Conservation (phyloP, 73 alveolate species). For the Breviolum minutum region DNA sequence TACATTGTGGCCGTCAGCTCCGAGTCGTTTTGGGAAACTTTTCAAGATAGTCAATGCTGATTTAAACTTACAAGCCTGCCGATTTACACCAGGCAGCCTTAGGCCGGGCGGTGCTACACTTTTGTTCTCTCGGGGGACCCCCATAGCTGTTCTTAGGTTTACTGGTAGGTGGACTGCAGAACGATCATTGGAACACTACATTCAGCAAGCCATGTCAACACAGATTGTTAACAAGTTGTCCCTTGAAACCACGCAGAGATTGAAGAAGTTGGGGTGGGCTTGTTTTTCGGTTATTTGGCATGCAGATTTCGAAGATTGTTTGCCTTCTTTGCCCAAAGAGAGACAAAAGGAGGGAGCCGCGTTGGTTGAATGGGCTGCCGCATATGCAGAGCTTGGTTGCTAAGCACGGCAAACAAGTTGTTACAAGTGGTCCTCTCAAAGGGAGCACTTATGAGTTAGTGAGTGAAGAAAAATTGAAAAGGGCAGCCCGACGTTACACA, state of each 20-base stretch:
- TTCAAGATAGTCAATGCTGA: not conserved
- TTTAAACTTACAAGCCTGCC: not conserved
- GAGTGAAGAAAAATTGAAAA: not conserved
- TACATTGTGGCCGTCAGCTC: not conserved
- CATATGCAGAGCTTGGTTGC: not conserved
- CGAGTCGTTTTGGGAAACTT: not conserved
- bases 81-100: constrained; percentile 12
- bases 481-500: not conserved
- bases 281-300: not conserved
- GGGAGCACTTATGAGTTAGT: not conserved
- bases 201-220: not conserved
- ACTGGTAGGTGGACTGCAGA: not conserved
- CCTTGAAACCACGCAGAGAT: not conserved
- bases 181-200: not conserved
- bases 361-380: not conserved
- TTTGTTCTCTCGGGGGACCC: not conserved
- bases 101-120: constrained; percentile 14
- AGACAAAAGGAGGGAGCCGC: not conserved
- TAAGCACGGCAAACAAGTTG: not conserved
- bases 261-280: not conserved
- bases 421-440: not conserved
- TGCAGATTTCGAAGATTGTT: not conserved
- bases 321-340: not conserved
- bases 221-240: not conserved
- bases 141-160: not conserved